Percentiles rank a stretch among this genome's conserved stretches.
Evolutionary conservation across 169 alveolate genomes (phyloP).

Genomic region (Plasmodium inui): DNA sequence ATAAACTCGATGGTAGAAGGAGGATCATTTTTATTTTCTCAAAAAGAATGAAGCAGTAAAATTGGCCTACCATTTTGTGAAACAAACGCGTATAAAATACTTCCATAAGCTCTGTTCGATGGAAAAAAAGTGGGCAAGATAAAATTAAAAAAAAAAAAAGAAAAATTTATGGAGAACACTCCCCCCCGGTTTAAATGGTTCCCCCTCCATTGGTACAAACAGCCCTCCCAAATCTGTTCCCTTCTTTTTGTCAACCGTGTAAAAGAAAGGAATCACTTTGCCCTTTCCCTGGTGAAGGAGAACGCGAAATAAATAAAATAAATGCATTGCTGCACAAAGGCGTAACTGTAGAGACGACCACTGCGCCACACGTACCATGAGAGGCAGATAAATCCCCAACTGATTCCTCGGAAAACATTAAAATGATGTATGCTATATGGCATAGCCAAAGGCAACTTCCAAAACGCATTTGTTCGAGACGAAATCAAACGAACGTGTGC

Average conservation of each 20-base stretch:
- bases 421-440: neutral
- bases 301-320: neutral
- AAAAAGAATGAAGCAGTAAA: neutral
- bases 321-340: neutral
- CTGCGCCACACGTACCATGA: neutral
- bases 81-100: neutral
- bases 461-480: neutral
- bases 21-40: neutral
- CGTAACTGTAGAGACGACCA: neutral
- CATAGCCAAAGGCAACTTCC: neutral
- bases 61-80: neutral
- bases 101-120: neutral
- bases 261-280: neutral
- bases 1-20: neutral
- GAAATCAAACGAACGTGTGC: conserved; percentile 2
- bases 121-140: neutral
- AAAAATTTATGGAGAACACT: neutral
- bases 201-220: neutral
- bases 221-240: neutral
- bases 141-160: no score
- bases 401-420: neutral
- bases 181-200: neutral
- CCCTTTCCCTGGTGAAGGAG: neutral
- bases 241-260: neutral
- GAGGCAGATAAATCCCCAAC: neutral